Conservation (phyloP, 148 eudicot genomes). For the Fagopyrum tataricum region DNA sequence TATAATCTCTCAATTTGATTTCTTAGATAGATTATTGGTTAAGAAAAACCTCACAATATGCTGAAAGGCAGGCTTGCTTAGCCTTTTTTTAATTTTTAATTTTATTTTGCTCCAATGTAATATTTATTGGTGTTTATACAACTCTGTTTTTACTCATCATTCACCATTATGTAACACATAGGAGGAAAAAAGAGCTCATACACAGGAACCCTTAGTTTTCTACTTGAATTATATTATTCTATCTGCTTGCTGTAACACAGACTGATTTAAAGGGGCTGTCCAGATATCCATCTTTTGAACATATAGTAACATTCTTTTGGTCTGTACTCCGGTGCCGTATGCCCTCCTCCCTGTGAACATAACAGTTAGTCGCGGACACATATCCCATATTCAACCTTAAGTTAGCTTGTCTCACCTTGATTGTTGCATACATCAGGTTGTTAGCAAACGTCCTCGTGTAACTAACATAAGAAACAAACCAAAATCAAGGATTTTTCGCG, state of each 20-base stretch:
- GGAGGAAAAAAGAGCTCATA: neutral
- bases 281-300: slow-evolving; percentile 17
- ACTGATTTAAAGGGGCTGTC: slow-evolving; percentile 1
- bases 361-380: neutral
- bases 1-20: neutral
- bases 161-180: too few species aligned
- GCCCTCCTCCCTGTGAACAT: slow-evolving; percentile 15
- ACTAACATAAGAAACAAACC: slow-evolving; percentile 13
- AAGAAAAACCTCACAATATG: neutral
- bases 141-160: neutral
- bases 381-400: neutral
- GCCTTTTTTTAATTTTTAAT: neutral
- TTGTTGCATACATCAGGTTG: slow-evolving; percentile 27
- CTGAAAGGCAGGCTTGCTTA: neutral
- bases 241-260: neutral
- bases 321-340: slow-evolving; percentile 14
- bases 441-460: slow-evolving; percentile 26
- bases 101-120: neutral
- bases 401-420: slow-evolving; percentile 19
- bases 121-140: neutral
- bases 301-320: slow-evolving; percentile 15
- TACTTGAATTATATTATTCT: neutral
- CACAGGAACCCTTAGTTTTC: neutral
- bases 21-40: neutral
- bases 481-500: neutral